These are phyloP conservation scores for Grosmannia huntii DNA, from an alignment of 2,329 filamentous ascomycete genomes.

Conservation along the genomic window DNA sequence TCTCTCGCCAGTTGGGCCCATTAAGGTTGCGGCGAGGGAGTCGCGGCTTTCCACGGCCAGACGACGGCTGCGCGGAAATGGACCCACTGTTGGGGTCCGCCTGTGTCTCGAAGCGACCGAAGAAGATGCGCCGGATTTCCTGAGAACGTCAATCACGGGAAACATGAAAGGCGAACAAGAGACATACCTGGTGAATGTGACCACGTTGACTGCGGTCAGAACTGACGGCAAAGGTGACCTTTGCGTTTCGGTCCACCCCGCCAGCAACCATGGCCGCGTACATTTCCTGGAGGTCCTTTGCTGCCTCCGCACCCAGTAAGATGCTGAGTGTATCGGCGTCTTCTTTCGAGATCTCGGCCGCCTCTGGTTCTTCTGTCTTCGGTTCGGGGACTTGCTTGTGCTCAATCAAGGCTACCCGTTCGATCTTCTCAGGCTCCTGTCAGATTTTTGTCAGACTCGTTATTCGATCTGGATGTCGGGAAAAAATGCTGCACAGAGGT, in stretches of 20 bases:
- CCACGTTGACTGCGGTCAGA: constrained; percentile 32
- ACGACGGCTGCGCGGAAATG: constrained; percentile 40
- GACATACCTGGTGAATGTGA: constrained; percentile 33
- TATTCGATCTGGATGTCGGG: background rate
- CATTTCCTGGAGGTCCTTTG: constrained; percentile 27
- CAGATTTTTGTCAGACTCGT: background rate
- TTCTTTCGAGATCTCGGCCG: constrained; percentile 14
- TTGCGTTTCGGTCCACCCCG: constrained; percentile 17
- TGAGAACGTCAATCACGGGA: constrained; percentile 8
- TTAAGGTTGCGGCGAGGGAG: constrained; percentile 11
- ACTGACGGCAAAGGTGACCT: constrained; percentile 26
- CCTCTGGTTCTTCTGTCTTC: background rate
- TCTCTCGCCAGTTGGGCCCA: background rate
- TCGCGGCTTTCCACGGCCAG: constrained; percentile 4
- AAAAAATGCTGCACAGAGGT: background rate
- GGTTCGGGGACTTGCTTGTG: background rate
- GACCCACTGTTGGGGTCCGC: constrained; percentile 42
- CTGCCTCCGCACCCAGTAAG: constrained; percentile 26
- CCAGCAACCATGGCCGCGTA: constrained; percentile 23
- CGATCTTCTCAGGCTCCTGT: background rate
- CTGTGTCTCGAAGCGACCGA: constrained; percentile 61
- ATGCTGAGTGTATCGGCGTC: constrained; percentile 24
- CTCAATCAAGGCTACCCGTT: background rate
- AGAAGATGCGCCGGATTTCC: constrained; percentile 67
- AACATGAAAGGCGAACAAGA: background rate